Evolutionary conservation across 2,329 filamentous ascomycete species (phyloP).

Genomic region (Rhinocladiella similis): DNA sequence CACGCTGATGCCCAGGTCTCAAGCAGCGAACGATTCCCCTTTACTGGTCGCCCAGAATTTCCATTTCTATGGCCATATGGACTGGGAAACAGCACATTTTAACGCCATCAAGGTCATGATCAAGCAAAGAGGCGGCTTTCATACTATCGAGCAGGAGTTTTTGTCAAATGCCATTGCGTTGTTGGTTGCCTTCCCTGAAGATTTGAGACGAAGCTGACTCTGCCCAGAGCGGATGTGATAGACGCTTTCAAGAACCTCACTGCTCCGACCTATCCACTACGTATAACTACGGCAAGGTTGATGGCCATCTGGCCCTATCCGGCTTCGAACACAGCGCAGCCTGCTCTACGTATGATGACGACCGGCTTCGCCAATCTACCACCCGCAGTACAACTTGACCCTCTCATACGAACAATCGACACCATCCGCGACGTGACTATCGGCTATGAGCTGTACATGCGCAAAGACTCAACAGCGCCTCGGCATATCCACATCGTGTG

Average conservation of each 20-base stretch:
- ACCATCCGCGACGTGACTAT: background rate
- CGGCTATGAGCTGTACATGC: background rate
- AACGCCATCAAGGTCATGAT: conserved; percentile 13
- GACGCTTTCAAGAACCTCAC: background rate
- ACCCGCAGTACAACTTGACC: background rate
- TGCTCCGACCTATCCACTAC: background rate
- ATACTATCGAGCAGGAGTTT: conserved; percentile 4
- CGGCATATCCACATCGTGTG: background rate
- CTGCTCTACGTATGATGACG: background rate
- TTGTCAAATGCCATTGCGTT: conserved; percentile 13
- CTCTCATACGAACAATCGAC: background rate
- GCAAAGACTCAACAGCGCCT: background rate
- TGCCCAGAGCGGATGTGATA: background rate
- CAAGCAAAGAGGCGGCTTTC: conserved; percentile 15
- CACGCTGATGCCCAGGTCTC: conserved; percentile 4
- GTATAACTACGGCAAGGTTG: background rate
- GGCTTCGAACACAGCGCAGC: background rate
- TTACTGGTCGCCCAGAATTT: conserved; percentile 13
- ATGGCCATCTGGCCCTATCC: background rate
- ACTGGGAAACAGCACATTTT: conserved; percentile 13
- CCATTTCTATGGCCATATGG: conserved; percentile 14
- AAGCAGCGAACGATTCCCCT: background rate
- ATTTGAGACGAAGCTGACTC: background rate
- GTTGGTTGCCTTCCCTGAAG: conserved; percentile 4
- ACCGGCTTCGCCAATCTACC: background rate